phyloP scores from a whole-genome alignment of 148 eudicot genomes.

The Salicornia ramosissima region DNA sequence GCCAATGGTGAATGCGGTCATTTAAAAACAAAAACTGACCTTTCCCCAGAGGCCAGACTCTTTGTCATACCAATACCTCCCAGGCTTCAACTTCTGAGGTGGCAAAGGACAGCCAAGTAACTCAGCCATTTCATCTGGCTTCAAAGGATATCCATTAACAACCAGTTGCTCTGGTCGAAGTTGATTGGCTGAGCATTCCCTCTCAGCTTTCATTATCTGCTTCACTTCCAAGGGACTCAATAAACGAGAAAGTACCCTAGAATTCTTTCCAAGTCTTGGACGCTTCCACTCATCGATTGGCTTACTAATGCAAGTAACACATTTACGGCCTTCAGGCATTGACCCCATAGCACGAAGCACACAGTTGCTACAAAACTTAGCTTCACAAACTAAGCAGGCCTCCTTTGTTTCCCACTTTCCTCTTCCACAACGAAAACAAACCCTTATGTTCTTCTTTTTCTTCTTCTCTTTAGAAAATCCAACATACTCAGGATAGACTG shows the following conservation, averaged over 20 bases:
- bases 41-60: conserved; percentile 97
- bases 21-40: conserved; percentile 34
- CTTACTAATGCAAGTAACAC: conserved; percentile 90
- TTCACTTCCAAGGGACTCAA: conserved; percentile 91
- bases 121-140: conserved; percentile 92
- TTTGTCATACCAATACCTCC: conserved; percentile 93
- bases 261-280: conserved; percentile 66
- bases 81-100: conserved; percentile 82
- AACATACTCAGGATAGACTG: conserved; percentile 56
- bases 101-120: conserved; percentile 83
- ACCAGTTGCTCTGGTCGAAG: conserved; percentile 89
- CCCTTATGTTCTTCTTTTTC: conserved; percentile 51
- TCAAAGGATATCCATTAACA: conserved; percentile 75
- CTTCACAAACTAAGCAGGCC: conserved; percentile 77
- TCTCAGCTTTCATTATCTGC: conserved; percentile 95
- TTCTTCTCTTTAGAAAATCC: conserved; percentile 60
- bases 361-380: conserved; percentile 81
- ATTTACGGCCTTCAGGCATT: conserved; percentile 98
- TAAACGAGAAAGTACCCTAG: conserved; percentile 69
- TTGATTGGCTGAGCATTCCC: conserved; percentile 95
- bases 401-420: conserved; percentile 97
- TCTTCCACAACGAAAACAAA: conserved; percentile 83
- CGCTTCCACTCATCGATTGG: conserved; percentile 82
- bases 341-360: conserved; percentile 99
- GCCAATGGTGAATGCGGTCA: background rate